These are phyloP conservation scores for Penicillium sp. DNA, from an alignment of 2,329 filamentous ascomycete species.

Conservation along the genomic window DNA sequence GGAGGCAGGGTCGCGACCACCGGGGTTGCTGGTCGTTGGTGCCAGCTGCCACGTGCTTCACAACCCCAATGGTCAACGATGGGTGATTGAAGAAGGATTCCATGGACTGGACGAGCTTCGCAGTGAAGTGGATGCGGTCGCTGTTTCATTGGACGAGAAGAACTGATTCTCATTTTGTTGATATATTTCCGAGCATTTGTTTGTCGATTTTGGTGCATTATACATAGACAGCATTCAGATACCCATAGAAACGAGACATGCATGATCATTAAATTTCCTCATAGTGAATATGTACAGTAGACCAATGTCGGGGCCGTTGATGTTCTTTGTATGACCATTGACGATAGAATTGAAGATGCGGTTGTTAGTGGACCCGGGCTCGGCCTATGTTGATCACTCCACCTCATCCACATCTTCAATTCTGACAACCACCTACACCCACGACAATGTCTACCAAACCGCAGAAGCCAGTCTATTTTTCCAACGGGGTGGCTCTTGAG, in stretches of 20 bases:
- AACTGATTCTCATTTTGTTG: slow-evolving; percentile 3
- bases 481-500: slow-evolving; percentile 39
- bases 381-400: slow-evolving; percentile 11
- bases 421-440: not conserved
- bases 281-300: no score
- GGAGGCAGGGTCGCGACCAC: slow-evolving; percentile 81
- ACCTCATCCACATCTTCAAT: slow-evolving; percentile 8
- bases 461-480: slow-evolving; percentile 34
- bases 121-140: slow-evolving; percentile 21
- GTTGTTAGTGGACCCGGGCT: slow-evolving; percentile 8
- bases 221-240: slow-evolving; percentile 25
- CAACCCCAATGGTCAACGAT: slow-evolving; percentile 58
- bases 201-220: slow-evolving; percentile 8
- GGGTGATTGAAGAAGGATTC: slow-evolving; percentile 87
- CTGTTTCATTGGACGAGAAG: slow-evolving; percentile 12
- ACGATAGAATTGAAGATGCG: not conserved
- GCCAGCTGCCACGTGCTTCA: slow-evolving; percentile 75
- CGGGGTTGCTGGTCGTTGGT: slow-evolving; percentile 82
- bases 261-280: slow-evolving; percentile 3
- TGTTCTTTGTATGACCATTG: no score
- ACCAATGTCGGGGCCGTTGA: no score
- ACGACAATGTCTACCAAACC: slow-evolving; percentile 33
- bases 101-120: slow-evolving; percentile 60
- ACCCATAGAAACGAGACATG: slow-evolving; percentile 16
- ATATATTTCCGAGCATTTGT: slow-evolving; percentile 10